Evolutionary conservation across 768 basidiomycete genomes (phyloP), one percentile per base, ranked within the genome.

Genomic region (Boletus vermiculosoides): DNA sequence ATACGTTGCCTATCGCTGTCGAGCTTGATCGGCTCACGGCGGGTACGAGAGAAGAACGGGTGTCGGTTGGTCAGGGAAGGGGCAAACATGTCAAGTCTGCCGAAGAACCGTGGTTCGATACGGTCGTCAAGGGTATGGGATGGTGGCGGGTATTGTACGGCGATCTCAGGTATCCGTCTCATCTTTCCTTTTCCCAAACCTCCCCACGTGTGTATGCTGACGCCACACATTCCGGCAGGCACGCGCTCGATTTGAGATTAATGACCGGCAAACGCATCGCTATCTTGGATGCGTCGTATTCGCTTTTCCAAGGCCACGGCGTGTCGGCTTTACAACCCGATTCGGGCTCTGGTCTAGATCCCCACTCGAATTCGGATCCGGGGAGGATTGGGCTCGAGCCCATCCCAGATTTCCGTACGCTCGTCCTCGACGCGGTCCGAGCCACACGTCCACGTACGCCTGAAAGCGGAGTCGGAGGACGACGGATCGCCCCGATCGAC

Each of bases 91-190:
- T 40, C 4, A 54, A 40, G 28, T 25, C 33, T 9, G 37, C 60
- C 42, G 41, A 76, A 63, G 59, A 67, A 42, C 63, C 61, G 4
- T 71, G 66, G 61, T 75, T 91, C 22, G 86, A 88, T 61, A 81
- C 82, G n/a, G 85, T 88, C 66, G 82, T 88, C 5, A 93, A 92
- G 74, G 83, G 86, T 13, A 84, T 87, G 49, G 88, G 87, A 3
- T 93, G 92, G 91, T 93, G 87, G 72, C 77, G 92, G 50, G 72
- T 92, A 23, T 70, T 91, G 46, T 89, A 90, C 56, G 79, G 83
- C 8, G 84, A 89, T 67, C 75, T 84, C 25, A 81, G 80, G 89
- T 88, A 64, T 23, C 52, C 11, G 1, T 52, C n/a, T 11, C 4
- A 2, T 75, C 6, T 7, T 75, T 28, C 25, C 39, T 11, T 39